phyloP scores from a whole-genome alignment of 441 rosid genomes.

The Populus tomentosa region DNA sequence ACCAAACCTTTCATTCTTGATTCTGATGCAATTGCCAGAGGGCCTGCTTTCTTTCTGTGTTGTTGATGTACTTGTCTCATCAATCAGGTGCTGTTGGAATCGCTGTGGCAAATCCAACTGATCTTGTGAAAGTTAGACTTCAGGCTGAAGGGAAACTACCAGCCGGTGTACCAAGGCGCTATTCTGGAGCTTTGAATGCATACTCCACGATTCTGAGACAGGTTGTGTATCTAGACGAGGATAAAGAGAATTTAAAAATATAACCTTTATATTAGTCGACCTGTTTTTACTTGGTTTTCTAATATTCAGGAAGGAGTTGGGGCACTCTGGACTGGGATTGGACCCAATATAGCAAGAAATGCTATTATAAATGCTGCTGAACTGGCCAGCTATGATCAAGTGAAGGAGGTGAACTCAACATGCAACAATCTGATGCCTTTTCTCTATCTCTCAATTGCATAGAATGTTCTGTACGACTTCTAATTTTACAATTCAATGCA shows the following conservation, averaged over 20 bases:
- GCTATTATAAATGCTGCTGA: slow-evolving; percentile 99
- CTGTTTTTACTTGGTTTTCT: slow-evolving; percentile 12
- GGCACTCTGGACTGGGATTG: slow-evolving; percentile 96
- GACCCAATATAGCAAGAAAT: slow-evolving; percentile 91
- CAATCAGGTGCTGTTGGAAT: slow-evolving; percentile 86
- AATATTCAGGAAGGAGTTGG: slow-evolving; percentile 71
- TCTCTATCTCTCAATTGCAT: neutral
- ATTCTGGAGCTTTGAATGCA: slow-evolving; percentile 87
- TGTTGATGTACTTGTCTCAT: slow-evolving; percentile 14
- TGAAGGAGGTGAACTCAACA: slow-evolving; percentile 57
- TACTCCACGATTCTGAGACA: slow-evolving; percentile 83
- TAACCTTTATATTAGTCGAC: slow-evolving; percentile 1
- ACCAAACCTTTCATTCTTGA: neutral
- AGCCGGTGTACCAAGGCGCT: slow-evolving; percentile 90
- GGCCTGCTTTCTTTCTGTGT: neutral
- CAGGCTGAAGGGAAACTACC: slow-evolving; percentile 97
- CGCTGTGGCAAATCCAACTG: slow-evolving; percentile 90
- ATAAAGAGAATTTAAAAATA: slow-evolving; percentile 10
- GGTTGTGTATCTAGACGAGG: slow-evolving; percentile 37
- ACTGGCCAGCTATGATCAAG: slow-evolving; percentile 97
- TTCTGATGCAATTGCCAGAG: neutral
- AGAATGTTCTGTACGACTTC: neutral
- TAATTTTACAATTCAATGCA: slow-evolving; percentile 34
- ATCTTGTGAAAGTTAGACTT: slow-evolving; percentile 97
- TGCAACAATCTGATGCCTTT: neutral